Evolutionary conservation across 352 stramenopile species (phyloP), one percentile per base, ranked within the genome.

Genomic region (Pelagophyceae sp.): DNA sequence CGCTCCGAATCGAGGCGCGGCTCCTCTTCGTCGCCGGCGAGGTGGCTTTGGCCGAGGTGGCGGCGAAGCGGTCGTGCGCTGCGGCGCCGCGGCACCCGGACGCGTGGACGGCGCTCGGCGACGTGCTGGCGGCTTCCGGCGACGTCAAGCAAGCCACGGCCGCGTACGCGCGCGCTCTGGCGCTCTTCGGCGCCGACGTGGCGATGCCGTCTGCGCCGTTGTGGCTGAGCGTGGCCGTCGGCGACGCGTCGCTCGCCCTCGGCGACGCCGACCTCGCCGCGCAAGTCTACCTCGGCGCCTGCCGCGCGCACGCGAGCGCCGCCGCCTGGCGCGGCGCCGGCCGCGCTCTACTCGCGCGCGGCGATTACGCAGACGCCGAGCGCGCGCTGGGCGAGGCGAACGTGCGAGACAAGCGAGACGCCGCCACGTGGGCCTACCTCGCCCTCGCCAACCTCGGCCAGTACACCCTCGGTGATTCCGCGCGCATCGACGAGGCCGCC

Each of bases 341-440:
- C 17, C 11, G 38, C 11, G 67, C 38, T 11, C 33, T 74, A 5
- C 31, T 74, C 67, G 33, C 5, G n/a, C 78, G 89, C 35, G 88
- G 93, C 75, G 80, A 84, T 25, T 90, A 80, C 81, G 83, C 90
- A 27, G 77, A 80, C 0, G 85, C 89, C 11, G 82, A 89, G 51
- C 80, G 86, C 72, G 88, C 88, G 35, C 81, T 94, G 35, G 86
- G 86, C 0, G 88, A 92, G 79, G 88, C 88, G 20, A 94, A 92
- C 74, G 81, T 87, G 60, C 74, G 92, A 32, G 89, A 94, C 76
- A 37, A 67, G 33, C 88, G 78, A 0, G 90, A 91, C 63, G 76
- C 86, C 0, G 88, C 92, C 27, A 87, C 92, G 0, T 93, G 88
- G 89, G 88, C 87, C 5, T 93, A 91, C 79, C 71, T 91, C 15